Evolutionary conservation across 495 filamentous ascomycete genomes (phyloP).

Genomic region (Recurvomyces mirabilis): DNA sequence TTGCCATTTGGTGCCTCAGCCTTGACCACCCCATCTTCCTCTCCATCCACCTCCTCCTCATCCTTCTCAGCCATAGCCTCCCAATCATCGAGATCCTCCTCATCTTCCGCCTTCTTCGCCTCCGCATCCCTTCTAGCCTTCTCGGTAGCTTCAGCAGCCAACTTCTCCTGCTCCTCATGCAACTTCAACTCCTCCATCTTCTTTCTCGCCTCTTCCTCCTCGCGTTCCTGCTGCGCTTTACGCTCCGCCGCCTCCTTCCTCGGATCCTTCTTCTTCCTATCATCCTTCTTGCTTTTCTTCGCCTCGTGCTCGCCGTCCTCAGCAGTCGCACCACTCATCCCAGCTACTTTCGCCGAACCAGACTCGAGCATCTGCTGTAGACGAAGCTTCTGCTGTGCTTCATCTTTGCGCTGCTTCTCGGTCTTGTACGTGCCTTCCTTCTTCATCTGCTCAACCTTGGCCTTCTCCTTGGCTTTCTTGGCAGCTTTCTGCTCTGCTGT

Average conservation of each 20-base stretch:
- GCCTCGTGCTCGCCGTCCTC: slow-evolving; percentile 38
- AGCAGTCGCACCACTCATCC: slow-evolving; percentile 41
- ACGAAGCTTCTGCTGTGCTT: slow-evolving; percentile 70
- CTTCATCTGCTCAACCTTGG: slow-evolving; percentile 90
- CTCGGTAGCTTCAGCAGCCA: slow-evolving; percentile 42
- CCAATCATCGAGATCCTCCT: slow-evolving; percentile 69
- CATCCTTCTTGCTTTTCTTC: slow-evolving; percentile 62
- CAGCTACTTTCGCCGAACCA: slow-evolving; percentile 64
- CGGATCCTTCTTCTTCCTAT: slow-evolving; percentile 35
- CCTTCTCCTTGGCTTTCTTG: slow-evolving; percentile 92
- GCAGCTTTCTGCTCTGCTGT: slow-evolving; percentile 61
- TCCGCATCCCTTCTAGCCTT: slow-evolving; percentile 41
- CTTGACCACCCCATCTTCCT: slow-evolving; percentile 32
- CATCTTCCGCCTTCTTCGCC: slow-evolving; percentile 45
- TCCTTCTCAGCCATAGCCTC: slow-evolving; percentile 70
- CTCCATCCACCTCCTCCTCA: slow-evolving; percentile 71
- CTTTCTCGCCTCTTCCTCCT: slow-evolving; percentile 32
- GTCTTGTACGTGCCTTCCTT: slow-evolving; percentile 91
- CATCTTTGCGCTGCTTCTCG: slow-evolving; percentile 83
- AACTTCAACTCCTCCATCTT: slow-evolving; percentile 37
- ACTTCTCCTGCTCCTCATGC: slow-evolving; percentile 35
- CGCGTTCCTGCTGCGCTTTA: slow-evolving; percentile 50
- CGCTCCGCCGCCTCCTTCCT: slow-evolving; percentile 49
- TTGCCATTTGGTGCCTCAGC: slow-evolving; percentile 27
- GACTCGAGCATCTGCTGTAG: slow-evolving; percentile 90